Base-by-base conservation (phyloP, 2,329 filamentous ascomycete species). In the Fusarium subglutinans region DNA sequence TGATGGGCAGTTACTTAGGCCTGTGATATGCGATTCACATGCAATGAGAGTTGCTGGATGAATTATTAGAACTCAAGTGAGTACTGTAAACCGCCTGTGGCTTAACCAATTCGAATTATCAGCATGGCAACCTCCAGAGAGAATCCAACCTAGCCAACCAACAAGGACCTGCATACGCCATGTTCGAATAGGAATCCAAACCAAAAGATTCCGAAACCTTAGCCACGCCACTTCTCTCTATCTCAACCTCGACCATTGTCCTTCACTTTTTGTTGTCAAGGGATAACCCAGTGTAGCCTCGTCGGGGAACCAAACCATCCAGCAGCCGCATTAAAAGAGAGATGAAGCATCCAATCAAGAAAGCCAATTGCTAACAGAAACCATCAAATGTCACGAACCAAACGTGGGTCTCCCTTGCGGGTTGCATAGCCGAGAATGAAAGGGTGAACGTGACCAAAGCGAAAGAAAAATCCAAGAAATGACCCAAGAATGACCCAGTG, bases 341-440 rank as follows among this genome's bases (percentile, higher is more conserved):
- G 26, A 55, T 8, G 50, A 38, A 28, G 50, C 24, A 37, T 33
- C 76, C 76, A 78, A 78, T 78, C 75, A 74, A n/a, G 18, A 50
- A 12, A 18, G 43, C 53, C 75, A 78, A 78, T 78, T 78, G 63
- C 51, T 54, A 48, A 37, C 37, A 41, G 66, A 47, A 66, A 51
- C 54, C 41, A 37, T 70, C 64, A 63, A 51, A 43, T 28, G 43
- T 51, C 35, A 44, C 37, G 43, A 54, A 44, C 24, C 44, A 40
- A 67, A 55, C 61, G 28, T 60, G 53, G 70, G 51, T 41, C 57
- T 65, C 63, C 54, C 62, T 73, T 28, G 66, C 54, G 53, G 40
- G 47, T 53, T 58, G 55, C 65, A 53, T 67, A 73, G 57, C 47
- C 66, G 66, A 68, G 50, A 69, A 44, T 51, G 18, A 38, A 66